phyloP scores from a whole-genome alignment of 129 eudicot genomes.

The Ambrosia artemisiifolia region DNA sequence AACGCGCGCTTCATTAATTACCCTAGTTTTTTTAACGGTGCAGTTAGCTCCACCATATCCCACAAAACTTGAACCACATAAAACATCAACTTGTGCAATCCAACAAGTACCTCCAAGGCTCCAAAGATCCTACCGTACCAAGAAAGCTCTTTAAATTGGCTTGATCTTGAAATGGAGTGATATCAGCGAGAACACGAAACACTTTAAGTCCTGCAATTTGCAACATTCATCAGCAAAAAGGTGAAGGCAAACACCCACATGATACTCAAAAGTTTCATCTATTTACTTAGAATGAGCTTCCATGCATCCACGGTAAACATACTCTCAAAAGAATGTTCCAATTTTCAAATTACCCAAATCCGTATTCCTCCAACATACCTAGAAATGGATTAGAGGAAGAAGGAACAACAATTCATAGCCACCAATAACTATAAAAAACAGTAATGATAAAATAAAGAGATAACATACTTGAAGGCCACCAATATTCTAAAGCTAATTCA shows the following conservation, averaged over 20 bases:
- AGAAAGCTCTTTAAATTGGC: conserved; percentile 50
- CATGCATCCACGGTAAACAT: background rate
- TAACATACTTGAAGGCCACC: too few species aligned
- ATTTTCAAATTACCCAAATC: background rate
- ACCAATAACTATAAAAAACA: too few species aligned
- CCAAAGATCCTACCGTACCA: background rate
- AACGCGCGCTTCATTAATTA: too few species aligned
- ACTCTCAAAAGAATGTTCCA: background rate
- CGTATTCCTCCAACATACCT: too few species aligned
- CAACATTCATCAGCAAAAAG: background rate
- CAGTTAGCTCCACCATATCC: conserved; percentile 14
- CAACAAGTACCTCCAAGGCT: background rate
- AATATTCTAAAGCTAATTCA: too few species aligned
- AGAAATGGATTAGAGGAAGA: background rate
- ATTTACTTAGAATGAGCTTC: background rate
- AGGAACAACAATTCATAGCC: too few species aligned
- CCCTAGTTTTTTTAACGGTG: too few species aligned
- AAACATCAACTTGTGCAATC: conserved; percentile 29
- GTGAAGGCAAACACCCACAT: background rate
- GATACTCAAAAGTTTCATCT: background rate
- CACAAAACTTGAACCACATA: conserved; percentile 17
- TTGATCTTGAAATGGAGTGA: conserved; percentile 96
- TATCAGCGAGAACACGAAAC: conserved; percentile 88
- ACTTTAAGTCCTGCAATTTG: conserved; percentile 87
- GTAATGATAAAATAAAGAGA: too few species aligned